Evolutionary conservation across 768 basidiomycete genomes (phyloP), one percentile per base, ranked within the genome.

Genomic region (Panaeolus cyanescens): DNA sequence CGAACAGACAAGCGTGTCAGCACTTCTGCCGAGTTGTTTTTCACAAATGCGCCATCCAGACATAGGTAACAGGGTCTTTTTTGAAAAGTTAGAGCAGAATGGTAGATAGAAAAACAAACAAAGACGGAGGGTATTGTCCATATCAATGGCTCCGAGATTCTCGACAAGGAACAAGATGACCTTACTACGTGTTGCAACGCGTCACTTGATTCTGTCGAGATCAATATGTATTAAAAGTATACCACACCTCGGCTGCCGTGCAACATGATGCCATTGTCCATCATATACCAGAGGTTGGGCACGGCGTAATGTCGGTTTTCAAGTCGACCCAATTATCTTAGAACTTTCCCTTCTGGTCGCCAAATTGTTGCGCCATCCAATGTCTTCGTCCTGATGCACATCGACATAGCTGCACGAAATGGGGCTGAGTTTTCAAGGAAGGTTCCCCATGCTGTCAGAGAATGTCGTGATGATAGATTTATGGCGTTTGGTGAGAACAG

Each of bases 401-500:
- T 15, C 25, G 15, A 28, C 22, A 50, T 13, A 28, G 13, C 15
- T 50, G 22, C 42, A 25, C 4, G 5, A 4, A 50, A 50, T 50
- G 39, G 22, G 22, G 13, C 25, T 5, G 45, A 50, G 4, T 50
- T 13, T 7, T 15, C 13, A 30, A 15, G 12, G 12, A 50, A 13
- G 22, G 22, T 25, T 28, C 45, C 45, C 25, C 45, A 50, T 50
- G 45, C 45, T 50, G 45, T 50, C 45, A 50, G 25, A 28, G 30
- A 13, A 30, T 50, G 45, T 50, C 25, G 45, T 50, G 15, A 50
- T 50, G 45, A 50, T 15, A 50, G 22, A 50, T 25, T 28, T 50
- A 50, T 50, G 45, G 45, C 45, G 45, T 50, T 50, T n/a, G 45
- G 45, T 50, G 45, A 50, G 45, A 50, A 50, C 13, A 50, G 45